Evolutionary conservation across 768 basidiomycete species (phyloP), one percentile per base, ranked within the genome.

Genomic region (Pisolithus tinctorius): DNA sequence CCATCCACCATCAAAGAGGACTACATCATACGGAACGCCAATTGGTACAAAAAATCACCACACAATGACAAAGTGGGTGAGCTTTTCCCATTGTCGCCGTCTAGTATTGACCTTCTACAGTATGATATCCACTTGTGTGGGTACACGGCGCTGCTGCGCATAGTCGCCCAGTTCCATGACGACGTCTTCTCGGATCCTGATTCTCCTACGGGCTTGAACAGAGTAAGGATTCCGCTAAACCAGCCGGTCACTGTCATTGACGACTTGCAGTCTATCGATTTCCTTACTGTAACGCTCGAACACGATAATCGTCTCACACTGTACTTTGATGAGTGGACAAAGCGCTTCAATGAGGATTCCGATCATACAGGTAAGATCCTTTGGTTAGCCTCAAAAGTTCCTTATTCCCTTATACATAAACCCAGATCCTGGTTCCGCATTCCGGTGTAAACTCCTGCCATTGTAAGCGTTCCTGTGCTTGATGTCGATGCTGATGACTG

Each of bases 1-100:
- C 89, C 91, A 2, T 84, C 84, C 11, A 91, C 89, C 8, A 84
- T 94, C 62, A 86, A 86, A 58, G 91, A 93, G 59, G 89, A 93
- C 62, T 84, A 78, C 50, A 81, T 86, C 56, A 80, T 88, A 48
- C 78, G 90, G 30, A 78, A 82, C 60, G 81, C 83, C 31, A 81
- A 86, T 39, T 91, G 87, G 87, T 90, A 89, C 63, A 83, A 77
- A 63, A 78, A 73, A 53, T 87, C 83, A 2, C 71, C 73, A 60
- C 81, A 81, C 61, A 83, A 83, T 56, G 74, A 75, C 59, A 65
- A 74, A 45, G 85, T 84, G 59, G 43, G 71, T 60, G 17, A 9
- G 9, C 3, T 38, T 11, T 29, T 4, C 4, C 23, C 11, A 16
- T 20, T 34, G 20, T 31, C 29, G 31, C 39, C 43, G 31, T 36